Percentiles rank a stretch among this genome's conserved stretches.
Conservation (phyloP, 2,329 filamentous ascomycete species). For the Penicillium thymicola region DNA sequence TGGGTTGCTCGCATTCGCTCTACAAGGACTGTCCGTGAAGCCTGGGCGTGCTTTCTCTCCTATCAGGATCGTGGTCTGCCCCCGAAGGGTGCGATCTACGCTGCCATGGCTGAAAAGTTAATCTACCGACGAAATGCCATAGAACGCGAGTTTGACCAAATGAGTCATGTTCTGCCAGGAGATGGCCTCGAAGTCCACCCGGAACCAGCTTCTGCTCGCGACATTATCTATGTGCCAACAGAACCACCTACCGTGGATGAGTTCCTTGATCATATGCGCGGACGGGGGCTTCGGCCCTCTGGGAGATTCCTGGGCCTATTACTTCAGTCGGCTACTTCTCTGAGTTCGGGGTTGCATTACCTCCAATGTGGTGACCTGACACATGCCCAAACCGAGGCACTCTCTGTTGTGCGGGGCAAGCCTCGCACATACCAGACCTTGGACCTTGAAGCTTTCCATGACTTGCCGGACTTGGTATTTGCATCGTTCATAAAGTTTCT, state of each 20-base stretch:
- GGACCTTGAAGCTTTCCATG: conserved; percentile 22
- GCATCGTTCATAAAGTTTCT: conserved; percentile 46
- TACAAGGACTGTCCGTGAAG: conserved; percentile 60
- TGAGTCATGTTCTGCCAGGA: conserved; percentile 47
- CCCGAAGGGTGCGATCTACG: conserved; percentile 46
- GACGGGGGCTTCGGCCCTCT: conserved; percentile 43
- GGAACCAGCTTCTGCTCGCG: conserved; percentile 55
- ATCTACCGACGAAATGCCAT: conserved; percentile 36
- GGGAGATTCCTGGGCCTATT: conserved; percentile 49
- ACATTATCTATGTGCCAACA: conserved; percentile 56
- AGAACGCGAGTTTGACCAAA: conserved; percentile 19
- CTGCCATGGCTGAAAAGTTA: conserved; percentile 58
- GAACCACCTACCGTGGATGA: conserved; percentile 52
- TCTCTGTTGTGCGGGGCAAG: conserved; percentile 27
- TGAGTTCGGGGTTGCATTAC: conserved; percentile 44
- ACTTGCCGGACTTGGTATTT: conserved; percentile 39
- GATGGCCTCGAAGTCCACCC: conserved; percentile 55
- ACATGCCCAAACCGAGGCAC: conserved; percentile 28
- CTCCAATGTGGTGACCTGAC: conserved; percentile 39
- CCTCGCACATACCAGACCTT: conserved; percentile 13
- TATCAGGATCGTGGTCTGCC: conserved; percentile 47
- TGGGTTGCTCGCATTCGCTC: conserved; percentile 59
- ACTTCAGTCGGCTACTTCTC: conserved; percentile 43
- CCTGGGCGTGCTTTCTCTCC: conserved; percentile 62
- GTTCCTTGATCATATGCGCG: conserved; percentile 51